Evolutionary conservation across 805 yeast genomes (phyloP), one percentile per base, ranked within the genome.

Genomic region (Tetrapisispora iriomotensis): DNA sequence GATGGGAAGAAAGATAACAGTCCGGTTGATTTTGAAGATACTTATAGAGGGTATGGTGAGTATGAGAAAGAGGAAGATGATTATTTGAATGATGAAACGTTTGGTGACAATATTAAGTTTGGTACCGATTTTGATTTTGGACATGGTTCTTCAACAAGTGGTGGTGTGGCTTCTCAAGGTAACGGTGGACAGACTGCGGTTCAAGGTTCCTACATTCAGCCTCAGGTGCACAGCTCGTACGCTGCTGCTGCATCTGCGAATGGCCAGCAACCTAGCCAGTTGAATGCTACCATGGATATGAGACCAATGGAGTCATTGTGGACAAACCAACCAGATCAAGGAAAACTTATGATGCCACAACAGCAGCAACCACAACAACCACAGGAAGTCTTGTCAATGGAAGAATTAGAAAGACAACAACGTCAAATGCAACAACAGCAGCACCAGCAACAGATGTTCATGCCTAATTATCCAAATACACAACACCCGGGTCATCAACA

Each of bases 41-140:
- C 90, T 15, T 83, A 82, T 59, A 83, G 77, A 40, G 88, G 90
- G 2, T 69, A 80, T 40, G 94, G 85, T 6, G 83, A 77, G n/a
- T 69, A 66, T 35, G 72, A 68, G 25, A 83, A 77, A 41, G 80
- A 74, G 24, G 88, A 81, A 35, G 95, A 85, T 55, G 92, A 82
- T 28, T 69, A 49, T 37, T 46, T 61, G 41, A 52, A 63, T 42
- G 44, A 48, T 34, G 61, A 59, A 43, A 56, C 62, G 2, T 55
- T 58, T 51, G 62, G 59, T 30, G 50, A 51, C 37, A 49, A 51
- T 42, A 53, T 53, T 17, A 54, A 55, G 36, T 30, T 61, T 12
- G 60, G 59, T 28, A 53, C 56, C 0, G 66, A 61, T 42, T 65
- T 62, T 37, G 64, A 61, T 48, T 61, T 60, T 34, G 64, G 64